Evolutionary conservation across 2,329 filamentous ascomycete species (phyloP).

Genomic region (Fusarium sarcochroum): DNA sequence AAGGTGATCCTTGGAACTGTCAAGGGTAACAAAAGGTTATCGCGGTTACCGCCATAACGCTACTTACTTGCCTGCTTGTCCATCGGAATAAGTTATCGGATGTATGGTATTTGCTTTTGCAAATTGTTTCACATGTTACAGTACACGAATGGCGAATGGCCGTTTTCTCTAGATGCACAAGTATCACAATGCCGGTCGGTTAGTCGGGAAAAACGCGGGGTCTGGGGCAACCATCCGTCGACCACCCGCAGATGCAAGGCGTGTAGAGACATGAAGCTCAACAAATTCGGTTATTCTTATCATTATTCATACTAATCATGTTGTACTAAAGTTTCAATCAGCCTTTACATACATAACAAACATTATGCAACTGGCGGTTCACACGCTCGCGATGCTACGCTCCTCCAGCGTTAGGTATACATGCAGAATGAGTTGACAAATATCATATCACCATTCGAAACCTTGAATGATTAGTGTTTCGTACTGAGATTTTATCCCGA

Average conservation of each 20-base stretch:
- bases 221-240: slow-evolving; percentile 23
- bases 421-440: neutral
- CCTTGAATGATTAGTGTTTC: neutral
- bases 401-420: too few species aligned
- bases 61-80: neutral
- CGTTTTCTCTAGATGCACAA: neutral
- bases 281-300: neutral
- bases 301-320: neutral
- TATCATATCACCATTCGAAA: neutral
- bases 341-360: neutral
- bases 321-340: neutral
- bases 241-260: slow-evolving; percentile 7
- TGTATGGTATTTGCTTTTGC: neutral
- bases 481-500: neutral
- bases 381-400: neutral
- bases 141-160: neutral
- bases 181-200: neutral
- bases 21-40: neutral
- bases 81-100: neutral
- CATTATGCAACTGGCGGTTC: neutral
- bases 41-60: slow-evolving; percentile 10
- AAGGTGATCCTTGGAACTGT: neutral
- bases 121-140: neutral
- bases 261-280: neutral
- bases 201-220: slow-evolving; percentile 32